These are phyloP conservation scores for Phytopythium cucurbitacearum DNA, from an alignment of 352 stramenopile species.

Conservation along the genomic window DNA sequence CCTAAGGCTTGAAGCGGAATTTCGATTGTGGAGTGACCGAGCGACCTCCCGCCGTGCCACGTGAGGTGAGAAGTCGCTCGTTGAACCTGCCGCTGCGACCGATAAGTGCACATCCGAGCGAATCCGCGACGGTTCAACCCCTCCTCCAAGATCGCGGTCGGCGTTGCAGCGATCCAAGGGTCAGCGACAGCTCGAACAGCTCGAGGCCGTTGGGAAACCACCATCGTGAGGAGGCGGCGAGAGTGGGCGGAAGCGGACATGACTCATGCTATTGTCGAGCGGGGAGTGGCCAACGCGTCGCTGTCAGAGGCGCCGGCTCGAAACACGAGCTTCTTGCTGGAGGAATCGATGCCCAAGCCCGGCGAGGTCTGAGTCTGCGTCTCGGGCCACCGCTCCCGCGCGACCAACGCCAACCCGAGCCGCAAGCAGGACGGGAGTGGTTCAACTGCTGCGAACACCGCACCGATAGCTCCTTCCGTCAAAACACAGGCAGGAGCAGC, in stretches of 20 bases:
- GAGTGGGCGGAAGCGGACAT: no score
- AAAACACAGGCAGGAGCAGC: no score
- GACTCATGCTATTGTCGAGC: no score
- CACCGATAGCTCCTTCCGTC: background rate
- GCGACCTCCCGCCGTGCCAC: background rate
- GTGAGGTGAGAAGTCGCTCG: slow-evolving; percentile 1
- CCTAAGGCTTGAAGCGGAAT: background rate
- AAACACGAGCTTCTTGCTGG: slow-evolving; percentile 54
- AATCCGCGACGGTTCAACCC: no score
- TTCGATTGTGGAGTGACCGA: slow-evolving; percentile 5
- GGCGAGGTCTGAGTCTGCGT: slow-evolving; percentile 75
- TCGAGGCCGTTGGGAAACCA: no score
- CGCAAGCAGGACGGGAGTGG: slow-evolving; percentile 22
- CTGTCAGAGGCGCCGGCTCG: slow-evolving; percentile 18
- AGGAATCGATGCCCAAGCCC: slow-evolving; percentile 75
- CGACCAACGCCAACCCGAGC: slow-evolving; percentile 20
- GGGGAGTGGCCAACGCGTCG: slow-evolving; percentile 16
- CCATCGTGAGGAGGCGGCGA: no score
- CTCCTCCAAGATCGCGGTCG: no score
- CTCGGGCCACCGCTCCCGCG: slow-evolving; percentile 42
- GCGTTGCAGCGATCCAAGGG: no score
- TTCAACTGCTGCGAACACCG: background rate
- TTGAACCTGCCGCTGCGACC: no score
- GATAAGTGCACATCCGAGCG: no score
- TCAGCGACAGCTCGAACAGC: no score